Evolutionary conservation across 1,284 basidiomycete genomes (phyloP).

Genomic region (Moesziomyces antarcticus): DNA sequence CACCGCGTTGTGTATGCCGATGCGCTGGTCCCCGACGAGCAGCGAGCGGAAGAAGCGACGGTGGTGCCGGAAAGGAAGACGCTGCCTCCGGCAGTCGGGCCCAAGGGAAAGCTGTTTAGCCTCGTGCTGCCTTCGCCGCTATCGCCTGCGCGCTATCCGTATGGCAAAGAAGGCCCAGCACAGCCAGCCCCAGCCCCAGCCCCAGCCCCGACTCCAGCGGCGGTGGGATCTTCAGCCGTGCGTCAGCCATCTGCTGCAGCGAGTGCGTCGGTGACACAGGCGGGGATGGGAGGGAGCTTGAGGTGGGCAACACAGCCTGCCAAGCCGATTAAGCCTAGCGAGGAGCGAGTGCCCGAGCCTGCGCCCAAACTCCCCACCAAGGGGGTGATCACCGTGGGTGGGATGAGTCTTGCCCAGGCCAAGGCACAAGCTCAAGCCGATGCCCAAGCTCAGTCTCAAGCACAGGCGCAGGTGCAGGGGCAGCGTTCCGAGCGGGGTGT

Average conservation of each 20-base stretch:
- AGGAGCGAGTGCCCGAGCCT: background rate
- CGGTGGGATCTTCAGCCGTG: background rate
- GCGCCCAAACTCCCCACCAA: slow-evolving; percentile 10
- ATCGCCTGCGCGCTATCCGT: slow-evolving; percentile 43
- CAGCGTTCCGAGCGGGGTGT: background rate
- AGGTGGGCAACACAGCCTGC: slow-evolving; percentile 5
- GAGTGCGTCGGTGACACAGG: background rate
- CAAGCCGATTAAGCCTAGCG: slow-evolving; percentile 1
- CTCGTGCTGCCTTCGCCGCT: slow-evolving; percentile 40
- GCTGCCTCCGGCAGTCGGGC: slow-evolving; percentile 27
- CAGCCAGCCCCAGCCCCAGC: background rate
- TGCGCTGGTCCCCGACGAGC: slow-evolving; percentile 9
- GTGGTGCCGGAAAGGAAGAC: background rate
- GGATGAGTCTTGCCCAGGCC: slow-evolving; percentile 14
- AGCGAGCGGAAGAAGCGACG: background rate
- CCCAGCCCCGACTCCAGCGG: background rate
- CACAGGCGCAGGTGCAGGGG: background rate
- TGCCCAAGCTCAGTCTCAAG: background rate
- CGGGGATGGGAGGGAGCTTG: background rate
- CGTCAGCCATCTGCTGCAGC: background rate
- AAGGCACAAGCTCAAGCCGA: slow-evolving; percentile 14
- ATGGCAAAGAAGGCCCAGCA: slow-evolving; percentile 29
- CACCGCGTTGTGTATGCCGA: slow-evolving; percentile 35
- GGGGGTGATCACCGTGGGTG: slow-evolving; percentile 28
- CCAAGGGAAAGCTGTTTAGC: slow-evolving; percentile 47